Percentiles rank a stretch among this genome's conserved stretches.
Conservation (phyloP, 2,329 filamentous ascomycete species). For the Fusarium mangiferae region DNA sequence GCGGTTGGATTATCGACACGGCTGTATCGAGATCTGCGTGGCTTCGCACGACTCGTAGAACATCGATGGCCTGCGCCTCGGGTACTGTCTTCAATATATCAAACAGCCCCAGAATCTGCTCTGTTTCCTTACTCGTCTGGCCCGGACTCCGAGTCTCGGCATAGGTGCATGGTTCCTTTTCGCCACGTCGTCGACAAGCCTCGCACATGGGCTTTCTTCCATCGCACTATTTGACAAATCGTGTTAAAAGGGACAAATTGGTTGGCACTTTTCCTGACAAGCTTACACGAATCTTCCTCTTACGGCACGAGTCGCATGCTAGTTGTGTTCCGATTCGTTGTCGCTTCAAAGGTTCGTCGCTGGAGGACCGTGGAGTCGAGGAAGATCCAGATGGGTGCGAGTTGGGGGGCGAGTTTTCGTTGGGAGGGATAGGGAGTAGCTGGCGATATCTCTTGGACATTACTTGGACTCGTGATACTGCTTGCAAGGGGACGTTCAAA, state of each 20-base stretch:
- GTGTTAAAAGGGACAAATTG: background rate
- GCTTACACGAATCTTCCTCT: conserved; percentile 24
- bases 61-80: conserved; percentile 20
- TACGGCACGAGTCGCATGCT: conserved; percentile 16
- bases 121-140: conserved; percentile 13
- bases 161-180: conserved; percentile 6
- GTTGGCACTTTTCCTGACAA: no score
- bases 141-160: background rate
- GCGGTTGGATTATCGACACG: conserved; percentile 8
- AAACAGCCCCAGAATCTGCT: conserved; percentile 21
- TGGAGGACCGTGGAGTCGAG: conserved; percentile 1
- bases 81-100: conserved; percentile 5
- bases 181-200: conserved; percentile 15
- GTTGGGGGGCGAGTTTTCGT: background rate
- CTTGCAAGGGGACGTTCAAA: background rate
- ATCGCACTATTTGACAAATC: background rate
- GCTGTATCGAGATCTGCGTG: conserved; percentile 7
- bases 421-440: conserved; percentile 6
- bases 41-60: conserved; percentile 13
- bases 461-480: background rate
- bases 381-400: conserved; percentile 11
- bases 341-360: conserved; percentile 18
- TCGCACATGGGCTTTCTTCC: conserved; percentile 11
- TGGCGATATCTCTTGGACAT: conserved; percentile 34
- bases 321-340: conserved; percentile 18